Percentiles rank a stretch among this genome's conserved stretches.
Conservation (phyloP, 129 eudicot genomes). For the Ambrosia artemisiifolia region DNA sequence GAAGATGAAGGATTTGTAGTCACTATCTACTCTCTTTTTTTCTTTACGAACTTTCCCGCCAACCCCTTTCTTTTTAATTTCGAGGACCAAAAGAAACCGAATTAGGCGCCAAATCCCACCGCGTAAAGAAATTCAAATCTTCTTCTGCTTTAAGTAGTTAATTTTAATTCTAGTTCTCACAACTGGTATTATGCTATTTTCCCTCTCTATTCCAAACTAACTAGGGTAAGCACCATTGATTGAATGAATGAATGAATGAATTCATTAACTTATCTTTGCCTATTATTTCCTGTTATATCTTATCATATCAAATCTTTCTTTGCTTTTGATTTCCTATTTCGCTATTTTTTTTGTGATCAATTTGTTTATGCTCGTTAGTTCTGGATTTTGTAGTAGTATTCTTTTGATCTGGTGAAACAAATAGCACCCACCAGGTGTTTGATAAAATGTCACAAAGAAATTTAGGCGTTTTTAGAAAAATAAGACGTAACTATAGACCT, state of each 20-base stretch:
- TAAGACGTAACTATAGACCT: not conserved
- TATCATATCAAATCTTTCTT: not conserved
- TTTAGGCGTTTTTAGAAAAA: not conserved
- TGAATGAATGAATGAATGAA: not conserved
- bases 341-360: not conserved
- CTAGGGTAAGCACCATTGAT: not conserved
- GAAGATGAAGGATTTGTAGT: too few species aligned
- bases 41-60: not conserved
- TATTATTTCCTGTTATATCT: not conserved
- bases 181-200: not conserved
- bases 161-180: not conserved
- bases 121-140: conserved; percentile 1
- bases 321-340: not conserved
- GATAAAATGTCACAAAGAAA: conserved; percentile 19
- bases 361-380: not conserved
- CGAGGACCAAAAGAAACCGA: not conserved
- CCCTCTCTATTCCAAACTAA: not conserved
- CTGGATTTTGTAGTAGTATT: not conserved
- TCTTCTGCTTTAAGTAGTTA: conserved; percentile 3
- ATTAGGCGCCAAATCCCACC: not conserved
- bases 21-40: too few species aligned
- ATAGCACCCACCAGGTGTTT: conserved; percentile 11
- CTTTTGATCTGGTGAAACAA: not conserved
- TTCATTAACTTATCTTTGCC: not conserved
- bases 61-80: not conserved